A percentile compares a stretch with the other conserved stretches of the same genome.
Conservation (phyloP, 345 rosid species). For the Combretum micranthum region DNA sequence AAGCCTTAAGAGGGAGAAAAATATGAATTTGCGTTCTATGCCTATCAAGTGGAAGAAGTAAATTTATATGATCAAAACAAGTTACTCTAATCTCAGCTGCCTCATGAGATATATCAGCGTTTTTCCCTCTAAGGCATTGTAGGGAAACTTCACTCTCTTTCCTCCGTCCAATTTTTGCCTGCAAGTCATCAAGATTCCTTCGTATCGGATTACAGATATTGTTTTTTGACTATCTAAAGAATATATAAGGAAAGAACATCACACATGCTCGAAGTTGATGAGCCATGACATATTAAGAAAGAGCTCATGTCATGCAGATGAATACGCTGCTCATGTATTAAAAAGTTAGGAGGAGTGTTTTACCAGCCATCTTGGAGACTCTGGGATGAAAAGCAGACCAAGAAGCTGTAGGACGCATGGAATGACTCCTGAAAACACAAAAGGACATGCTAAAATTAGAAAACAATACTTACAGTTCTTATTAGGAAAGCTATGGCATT, state of each 20-base stretch:
- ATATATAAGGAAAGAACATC: background rate
- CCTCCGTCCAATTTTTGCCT: slow-evolving; percentile 34
- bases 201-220: background rate
- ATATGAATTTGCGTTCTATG: too few species aligned
- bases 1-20: background rate
- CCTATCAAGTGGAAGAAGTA: background rate
- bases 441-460: background rate
- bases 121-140: slow-evolving; percentile 24
- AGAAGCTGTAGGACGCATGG: slow-evolving; percentile 36
- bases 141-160: slow-evolving; percentile 27
- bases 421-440: slow-evolving; percentile 25
- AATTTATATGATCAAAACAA: background rate
- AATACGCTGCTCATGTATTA: too few species aligned
- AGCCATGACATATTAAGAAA: too few species aligned
- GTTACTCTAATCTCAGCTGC: slow-evolving; percentile 36
- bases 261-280: background rate
- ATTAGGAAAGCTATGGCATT: background rate
- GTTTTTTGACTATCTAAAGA: background rate
- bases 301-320: too few species aligned
- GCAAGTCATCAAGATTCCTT: background rate
- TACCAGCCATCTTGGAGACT: slow-evolving; percentile 66
- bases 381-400: slow-evolving; percentile 37
- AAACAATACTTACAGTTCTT: background rate
- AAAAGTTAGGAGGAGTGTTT: background rate
- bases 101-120: slow-evolving; percentile 35